phyloP scores from a whole-genome alignment of 2,329 filamentous ascomycete genomes.

The Stagonosporopsis rhizophila region DNA sequence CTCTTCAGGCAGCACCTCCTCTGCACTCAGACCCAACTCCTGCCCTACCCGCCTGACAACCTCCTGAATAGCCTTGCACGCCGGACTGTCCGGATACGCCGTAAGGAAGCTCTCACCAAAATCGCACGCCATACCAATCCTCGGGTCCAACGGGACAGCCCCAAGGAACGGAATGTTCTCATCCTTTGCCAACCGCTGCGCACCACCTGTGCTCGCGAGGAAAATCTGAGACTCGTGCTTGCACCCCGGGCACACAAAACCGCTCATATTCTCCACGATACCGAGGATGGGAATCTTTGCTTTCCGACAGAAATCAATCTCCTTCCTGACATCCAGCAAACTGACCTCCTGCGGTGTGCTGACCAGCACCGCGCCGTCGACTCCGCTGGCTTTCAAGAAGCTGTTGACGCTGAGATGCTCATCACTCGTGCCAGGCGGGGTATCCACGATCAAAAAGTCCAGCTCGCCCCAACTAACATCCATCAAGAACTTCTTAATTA shows the following conservation, averaged over 20 bases:
- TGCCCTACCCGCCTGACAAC: conserved; percentile 78
- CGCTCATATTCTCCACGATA: conserved; percentile 96
- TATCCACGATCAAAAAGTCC: conserved; percentile 93
- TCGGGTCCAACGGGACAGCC: conserved; percentile 86
- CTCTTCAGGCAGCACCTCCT: conserved; percentile 38
- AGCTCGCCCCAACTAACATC: conserved; percentile 97
- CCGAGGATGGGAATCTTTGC: conserved; percentile 88
- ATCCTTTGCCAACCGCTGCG: conserved; percentile 78
- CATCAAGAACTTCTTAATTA: conserved; percentile 98
- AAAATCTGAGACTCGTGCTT: conserved; percentile 84
- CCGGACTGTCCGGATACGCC: conserved; percentile 89
- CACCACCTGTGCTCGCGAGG: conserved; percentile 87
- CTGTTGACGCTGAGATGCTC: conserved; percentile 95
- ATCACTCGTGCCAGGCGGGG: conserved; percentile 92
- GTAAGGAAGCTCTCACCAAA: conserved; percentile 98
- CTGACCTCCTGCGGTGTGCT: conserved; percentile 95
- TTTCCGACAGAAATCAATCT: conserved; percentile 97
- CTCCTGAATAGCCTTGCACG: conserved; percentile 78
- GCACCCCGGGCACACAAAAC: conserved; percentile 95
- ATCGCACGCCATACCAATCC: conserved; percentile 96
- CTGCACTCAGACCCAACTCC: conserved; percentile 41
- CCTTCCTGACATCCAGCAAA: conserved; percentile 91
- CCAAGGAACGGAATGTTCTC: conserved; percentile 89
- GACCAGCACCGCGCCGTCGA: conserved; percentile 91
- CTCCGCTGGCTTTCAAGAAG: conserved; percentile 86